Conservation (phyloP, 306 rosid species). For the Neltuma alba region DNA sequence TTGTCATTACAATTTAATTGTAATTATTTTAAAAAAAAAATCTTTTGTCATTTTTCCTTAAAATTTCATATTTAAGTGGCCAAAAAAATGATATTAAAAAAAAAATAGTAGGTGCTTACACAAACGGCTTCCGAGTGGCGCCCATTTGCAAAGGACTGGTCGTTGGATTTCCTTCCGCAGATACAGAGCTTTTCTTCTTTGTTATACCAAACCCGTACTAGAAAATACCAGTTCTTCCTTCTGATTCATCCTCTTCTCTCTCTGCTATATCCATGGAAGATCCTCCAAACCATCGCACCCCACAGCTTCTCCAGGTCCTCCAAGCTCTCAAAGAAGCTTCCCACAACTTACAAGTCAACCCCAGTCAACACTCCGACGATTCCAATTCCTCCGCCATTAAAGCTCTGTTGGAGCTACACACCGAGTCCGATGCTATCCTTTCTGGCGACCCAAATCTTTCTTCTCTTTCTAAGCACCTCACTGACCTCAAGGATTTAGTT, state of each 20-base stretch:
- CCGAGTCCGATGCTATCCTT: slow-evolving; percentile 64
- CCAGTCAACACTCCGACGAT: slow-evolving; percentile 44
- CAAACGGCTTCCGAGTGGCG: not conserved
- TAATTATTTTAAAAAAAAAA: too few relatives aligned
- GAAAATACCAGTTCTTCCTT: not conserved
- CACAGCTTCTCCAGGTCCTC: too few relatives aligned
- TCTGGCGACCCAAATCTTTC: too few relatives aligned
- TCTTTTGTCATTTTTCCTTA: too few relatives aligned
- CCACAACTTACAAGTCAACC: slow-evolving; percentile 56
- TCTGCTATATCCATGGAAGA: slow-evolving; percentile 48
- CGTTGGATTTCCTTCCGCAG: not conserved
- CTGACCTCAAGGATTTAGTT: too few relatives aligned
- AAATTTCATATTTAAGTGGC: too few relatives aligned
- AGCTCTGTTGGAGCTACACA: slow-evolving; percentile 75
- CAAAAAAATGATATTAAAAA: too few relatives aligned
- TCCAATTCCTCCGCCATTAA: slow-evolving; percentile 72
- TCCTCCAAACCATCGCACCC: slow-evolving; percentile 32
- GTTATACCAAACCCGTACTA: not conserved
- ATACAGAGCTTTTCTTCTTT: not conserved
- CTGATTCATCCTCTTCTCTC: not conserved
- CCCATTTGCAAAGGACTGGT: not conserved
- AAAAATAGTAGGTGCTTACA: not conserved
- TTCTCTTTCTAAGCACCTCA: too few relatives aligned
- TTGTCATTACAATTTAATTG: too few relatives aligned
- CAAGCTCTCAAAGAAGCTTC: slow-evolving; percentile 90